Evolutionary conservation across 1,284 basidiomycete species (phyloP).

Genomic region (Ustilago sp.): DNA sequence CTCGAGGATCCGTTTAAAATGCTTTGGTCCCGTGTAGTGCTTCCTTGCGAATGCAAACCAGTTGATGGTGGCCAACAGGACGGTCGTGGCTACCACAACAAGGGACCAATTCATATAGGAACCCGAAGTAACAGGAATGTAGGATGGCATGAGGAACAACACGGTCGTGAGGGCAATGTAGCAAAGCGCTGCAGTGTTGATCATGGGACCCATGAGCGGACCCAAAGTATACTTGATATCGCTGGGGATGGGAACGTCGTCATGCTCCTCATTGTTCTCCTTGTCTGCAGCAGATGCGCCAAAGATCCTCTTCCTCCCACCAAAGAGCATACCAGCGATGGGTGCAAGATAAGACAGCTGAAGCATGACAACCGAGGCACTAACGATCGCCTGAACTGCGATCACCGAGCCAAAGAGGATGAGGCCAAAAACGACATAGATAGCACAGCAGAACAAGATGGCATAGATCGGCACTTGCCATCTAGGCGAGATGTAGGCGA

Average conservation of each 20-base stretch:
- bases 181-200: conserved; percentile 34
- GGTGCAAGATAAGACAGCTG: conserved; percentile 39
- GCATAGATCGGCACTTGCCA: conserved; percentile 41
- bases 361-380: conserved; percentile 38
- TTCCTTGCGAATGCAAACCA: conserved; percentile 41
- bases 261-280: conserved; percentile 8
- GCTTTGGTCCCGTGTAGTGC: conserved; percentile 19
- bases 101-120: conserved; percentile 43
- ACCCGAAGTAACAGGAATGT: conserved; percentile 35
- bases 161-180: conserved; percentile 46
- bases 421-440: conserved; percentile 34
- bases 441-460: conserved; percentile 23
- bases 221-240: conserved; percentile 43
- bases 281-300: background rate
- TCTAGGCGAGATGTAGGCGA: conserved; percentile 26
- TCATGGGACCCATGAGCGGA: conserved; percentile 22
- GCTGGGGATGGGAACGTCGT: conserved; percentile 27
- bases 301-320: conserved; percentile 32
- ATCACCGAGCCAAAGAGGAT: conserved; percentile 43
- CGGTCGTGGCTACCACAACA: conserved; percentile 24
- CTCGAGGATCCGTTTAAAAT: conserved; percentile 23
- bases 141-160: conserved; percentile 37
- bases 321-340: conserved; percentile 39
- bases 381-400: conserved; percentile 35
- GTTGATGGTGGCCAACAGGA: conserved; percentile 28